A percentile compares a stretch with the other conserved stretches of the same genome.
These are phyloP conservation scores for Rhynchospora pubera DNA, from an alignment of 176 grass and related monocot species.

Conservation along the genomic window DNA sequence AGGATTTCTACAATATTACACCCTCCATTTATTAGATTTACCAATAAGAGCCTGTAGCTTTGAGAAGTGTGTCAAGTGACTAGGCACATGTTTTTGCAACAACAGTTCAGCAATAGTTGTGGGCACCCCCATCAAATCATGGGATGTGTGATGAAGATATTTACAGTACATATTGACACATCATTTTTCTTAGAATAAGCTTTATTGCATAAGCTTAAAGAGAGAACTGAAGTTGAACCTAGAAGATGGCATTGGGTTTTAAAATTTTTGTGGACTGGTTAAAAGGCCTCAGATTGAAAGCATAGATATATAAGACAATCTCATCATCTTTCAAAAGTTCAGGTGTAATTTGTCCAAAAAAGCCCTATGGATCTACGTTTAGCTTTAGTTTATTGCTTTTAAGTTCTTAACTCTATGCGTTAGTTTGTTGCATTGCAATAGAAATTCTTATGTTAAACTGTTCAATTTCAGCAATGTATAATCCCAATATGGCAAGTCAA, in stretches of 20 bases:
- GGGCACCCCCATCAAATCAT: neutral
- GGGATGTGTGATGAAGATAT: neutral
- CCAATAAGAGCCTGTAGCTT: neutral
- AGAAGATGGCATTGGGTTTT: neutral
- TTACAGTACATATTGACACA: neutral
- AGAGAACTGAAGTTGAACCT: neutral
- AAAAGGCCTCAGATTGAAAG: neutral
- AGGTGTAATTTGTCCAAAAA: neutral
- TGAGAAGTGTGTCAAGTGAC: neutral
- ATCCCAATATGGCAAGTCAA: constrained; percentile 34
- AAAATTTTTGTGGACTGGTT: neutral
- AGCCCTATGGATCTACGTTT: neutral
- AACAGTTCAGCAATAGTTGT: neutral
- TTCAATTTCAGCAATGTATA: constrained; percentile 58
- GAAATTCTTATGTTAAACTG: neutral
- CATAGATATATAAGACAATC: neutral
- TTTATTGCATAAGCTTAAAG: neutral
- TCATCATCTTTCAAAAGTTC: neutral
- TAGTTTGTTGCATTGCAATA: neutral
- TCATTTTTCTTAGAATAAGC: neutral
- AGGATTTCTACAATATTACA: neutral
- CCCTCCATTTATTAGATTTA: neutral
- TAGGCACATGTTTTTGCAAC: neutral
- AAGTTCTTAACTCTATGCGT: neutral
- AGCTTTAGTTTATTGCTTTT: neutral